A percentile compares a stretch with the other conserved stretches of the same genome.
Conservation (phyloP, 768 basidiomycete genomes). For the Hygrophoropsis aurantiaca region DNA sequence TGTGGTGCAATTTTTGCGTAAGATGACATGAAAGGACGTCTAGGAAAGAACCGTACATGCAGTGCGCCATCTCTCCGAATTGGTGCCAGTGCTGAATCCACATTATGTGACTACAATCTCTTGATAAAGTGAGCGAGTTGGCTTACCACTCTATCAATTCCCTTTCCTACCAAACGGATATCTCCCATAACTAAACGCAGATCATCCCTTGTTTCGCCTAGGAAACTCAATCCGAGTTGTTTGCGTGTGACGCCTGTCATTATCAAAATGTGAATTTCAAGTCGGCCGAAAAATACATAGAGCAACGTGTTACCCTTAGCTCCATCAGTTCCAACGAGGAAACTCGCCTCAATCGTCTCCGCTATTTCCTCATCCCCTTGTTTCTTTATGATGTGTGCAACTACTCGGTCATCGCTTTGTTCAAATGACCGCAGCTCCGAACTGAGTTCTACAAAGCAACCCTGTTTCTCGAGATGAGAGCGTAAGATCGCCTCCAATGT, state of each 20-base stretch:
- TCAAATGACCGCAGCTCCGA: constrained; percentile 46
- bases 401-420: constrained; percentile 35
- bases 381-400: constrained; percentile 32
- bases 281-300: background rate
- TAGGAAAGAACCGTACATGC: constrained; percentile 1
- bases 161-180: constrained; percentile 29
- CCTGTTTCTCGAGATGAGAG: constrained; percentile 21
- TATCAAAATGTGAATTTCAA: background rate
- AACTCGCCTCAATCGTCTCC: constrained; percentile 31
- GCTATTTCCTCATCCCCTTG: constrained; percentile 9
- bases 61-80: constrained; percentile 7
- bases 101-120: background rate
- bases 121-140: background rate
- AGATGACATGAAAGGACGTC: constrained; percentile 10
- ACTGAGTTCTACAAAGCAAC: constrained; percentile 40
- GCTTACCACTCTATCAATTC: constrained; percentile 25
- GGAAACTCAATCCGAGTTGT: constrained; percentile 39
- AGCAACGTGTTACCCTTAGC: constrained; percentile 26
- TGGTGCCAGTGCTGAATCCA: constrained; percentile 21
- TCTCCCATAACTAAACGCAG: constrained; percentile 34
- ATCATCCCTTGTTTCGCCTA: constrained; percentile 36
- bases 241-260: constrained; percentile 35
- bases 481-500: too few species aligned
- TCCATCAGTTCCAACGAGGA: constrained; percentile 43
- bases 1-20: constrained; percentile 7